Percentiles rank a stretch among this genome's conserved stretches.
Conservation (phyloP, 2,329 filamentous ascomycete species). For the Pseudogymnoascus sp. region DNA sequence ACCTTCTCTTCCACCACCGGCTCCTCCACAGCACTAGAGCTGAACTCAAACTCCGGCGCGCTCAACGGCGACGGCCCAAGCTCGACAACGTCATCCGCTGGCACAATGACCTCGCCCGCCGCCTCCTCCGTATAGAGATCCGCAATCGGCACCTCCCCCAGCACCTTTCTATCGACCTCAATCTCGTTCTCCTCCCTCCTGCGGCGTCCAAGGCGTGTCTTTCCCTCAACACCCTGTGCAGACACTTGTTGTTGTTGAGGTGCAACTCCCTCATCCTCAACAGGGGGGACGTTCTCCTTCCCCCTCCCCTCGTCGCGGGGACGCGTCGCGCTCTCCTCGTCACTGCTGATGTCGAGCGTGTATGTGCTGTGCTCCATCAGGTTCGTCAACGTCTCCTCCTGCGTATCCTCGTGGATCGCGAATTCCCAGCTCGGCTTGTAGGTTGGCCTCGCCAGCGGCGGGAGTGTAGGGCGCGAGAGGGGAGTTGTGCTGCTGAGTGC, state of each 20-base stretch:
- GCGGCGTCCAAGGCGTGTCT: neutral
- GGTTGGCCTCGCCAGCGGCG: constrained; percentile 12
- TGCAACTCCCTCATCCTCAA: constrained; percentile 37
- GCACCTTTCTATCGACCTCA: constrained; percentile 55
- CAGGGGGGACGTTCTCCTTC: constrained; percentile 89
- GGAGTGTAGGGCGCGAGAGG: constrained; percentile 34
- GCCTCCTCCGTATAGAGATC: constrained; percentile 62
- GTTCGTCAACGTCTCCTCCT: constrained; percentile 85
- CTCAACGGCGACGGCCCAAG: constrained; percentile 17
- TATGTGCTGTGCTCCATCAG: constrained; percentile 85
- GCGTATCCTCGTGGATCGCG: constrained; percentile 86
- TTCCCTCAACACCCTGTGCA: constrained; percentile 15
- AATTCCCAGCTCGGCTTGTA: constrained; percentile 71
- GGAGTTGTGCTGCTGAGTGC: constrained; percentile 71
- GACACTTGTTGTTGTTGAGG: constrained; percentile 15
- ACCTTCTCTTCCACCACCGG: constrained; percentile 15
- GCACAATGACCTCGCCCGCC: constrained; percentile 51
- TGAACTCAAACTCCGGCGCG: constrained; percentile 4
- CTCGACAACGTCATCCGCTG: constrained; percentile 52
- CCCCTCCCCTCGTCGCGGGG: constrained; percentile 49
- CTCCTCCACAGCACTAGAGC: constrained; percentile 10
- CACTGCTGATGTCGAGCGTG: constrained; percentile 79
- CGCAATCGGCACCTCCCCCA: constrained; percentile 57
- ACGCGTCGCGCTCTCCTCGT: constrained; percentile 58
- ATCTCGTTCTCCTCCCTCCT: constrained; percentile 45